A percentile compares a stretch with the other conserved stretches of the same genome.
These are phyloP conservation scores for Cardamine resedifolia DNA, from an alignment of 345 rosid species.

Conservation along the genomic window DNA sequence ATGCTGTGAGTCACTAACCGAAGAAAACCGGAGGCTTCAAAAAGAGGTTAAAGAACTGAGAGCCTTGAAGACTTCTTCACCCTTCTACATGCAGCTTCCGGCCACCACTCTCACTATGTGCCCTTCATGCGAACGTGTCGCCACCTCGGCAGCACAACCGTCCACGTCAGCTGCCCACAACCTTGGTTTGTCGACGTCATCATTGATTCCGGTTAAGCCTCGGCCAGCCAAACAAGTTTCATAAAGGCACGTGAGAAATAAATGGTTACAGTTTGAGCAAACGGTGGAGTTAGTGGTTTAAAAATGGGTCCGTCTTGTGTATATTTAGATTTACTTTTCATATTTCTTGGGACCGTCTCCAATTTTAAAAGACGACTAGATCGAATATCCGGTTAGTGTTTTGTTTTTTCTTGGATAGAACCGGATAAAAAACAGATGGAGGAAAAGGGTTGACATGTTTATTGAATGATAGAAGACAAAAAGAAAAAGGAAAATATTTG, in stretches of 20 bases:
- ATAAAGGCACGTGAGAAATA: conserved; percentile 18
- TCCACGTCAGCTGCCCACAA: conserved; percentile 27
- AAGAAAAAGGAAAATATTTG: neutral
- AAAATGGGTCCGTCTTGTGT: conserved; percentile 9
- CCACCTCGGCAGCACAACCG: conserved; percentile 54
- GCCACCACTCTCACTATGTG: conserved; percentile 99
- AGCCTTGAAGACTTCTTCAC: conserved; percentile 75
- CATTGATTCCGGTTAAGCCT: conserved; percentile 30
- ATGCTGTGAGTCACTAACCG: conserved; percentile 83
- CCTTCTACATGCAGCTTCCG: conserved; percentile 94
- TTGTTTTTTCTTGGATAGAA: conserved; percentile 30
- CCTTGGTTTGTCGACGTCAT: conserved; percentile 20
- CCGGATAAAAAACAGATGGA: conserved; percentile 26
- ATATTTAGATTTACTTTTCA: conserved; percentile 28
- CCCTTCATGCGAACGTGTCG: conserved; percentile 95
- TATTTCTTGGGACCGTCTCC: conserved; percentile 21
- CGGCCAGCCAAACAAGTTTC: conserved; percentile 31
- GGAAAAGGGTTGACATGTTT: conserved; percentile 31
- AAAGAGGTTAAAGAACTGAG: conserved; percentile 82
- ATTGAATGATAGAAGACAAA: conserved; percentile 11
- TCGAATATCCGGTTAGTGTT: conserved; percentile 22
- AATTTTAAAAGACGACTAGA: conserved; percentile 22
- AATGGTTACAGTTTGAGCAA: conserved; percentile 1
- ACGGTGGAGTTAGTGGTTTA: conserved; percentile 5
- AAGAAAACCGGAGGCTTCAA: conserved; percentile 88